Conservation (phyloP, 208 protist species). For the Acanthamoeba lenticulata region DNA sequence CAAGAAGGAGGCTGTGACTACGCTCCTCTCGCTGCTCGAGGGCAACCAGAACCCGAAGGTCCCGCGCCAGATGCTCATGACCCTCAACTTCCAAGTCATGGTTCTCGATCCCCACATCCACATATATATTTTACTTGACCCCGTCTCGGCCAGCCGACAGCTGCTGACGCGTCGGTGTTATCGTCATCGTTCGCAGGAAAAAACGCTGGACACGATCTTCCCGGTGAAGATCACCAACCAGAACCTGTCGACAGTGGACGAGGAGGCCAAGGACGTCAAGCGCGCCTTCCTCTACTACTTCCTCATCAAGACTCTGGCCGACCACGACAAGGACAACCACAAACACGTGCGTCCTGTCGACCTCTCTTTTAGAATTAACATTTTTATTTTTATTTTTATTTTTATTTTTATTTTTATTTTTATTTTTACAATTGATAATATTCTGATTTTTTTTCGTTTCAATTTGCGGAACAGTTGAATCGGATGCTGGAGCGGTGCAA, state of each 20-base stretch:
- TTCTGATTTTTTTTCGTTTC: background rate
- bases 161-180: too few relatives aligned
- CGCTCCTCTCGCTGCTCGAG: conserved; percentile 5
- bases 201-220: conserved; percentile 56
- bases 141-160: too few relatives aligned
- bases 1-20: conserved; percentile 13
- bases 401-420: too few relatives aligned
- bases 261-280: conserved; percentile 45
- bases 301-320: conserved; percentile 29
- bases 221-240: conserved; percentile 25
- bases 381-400: too few relatives aligned
- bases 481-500: background rate
- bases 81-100: conserved; percentile 36
- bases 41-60: conserved; percentile 30
- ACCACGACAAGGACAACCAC: conserved; percentile 46
- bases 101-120: background rate
- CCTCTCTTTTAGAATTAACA: background rate
- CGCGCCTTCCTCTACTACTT: conserved; percentile 57
- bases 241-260: conserved; percentile 12
- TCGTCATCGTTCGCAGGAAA: background rate
- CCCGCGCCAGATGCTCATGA: conserved; percentile 42
- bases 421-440: too few relatives aligned
- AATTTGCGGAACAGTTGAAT: background rate
- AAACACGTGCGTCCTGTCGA: background rate
- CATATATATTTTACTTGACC: too few relatives aligned